phyloP scores from a whole-genome alignment of 2,329 filamentous ascomycete species.

The Dothideomycetes sp. region DNA sequence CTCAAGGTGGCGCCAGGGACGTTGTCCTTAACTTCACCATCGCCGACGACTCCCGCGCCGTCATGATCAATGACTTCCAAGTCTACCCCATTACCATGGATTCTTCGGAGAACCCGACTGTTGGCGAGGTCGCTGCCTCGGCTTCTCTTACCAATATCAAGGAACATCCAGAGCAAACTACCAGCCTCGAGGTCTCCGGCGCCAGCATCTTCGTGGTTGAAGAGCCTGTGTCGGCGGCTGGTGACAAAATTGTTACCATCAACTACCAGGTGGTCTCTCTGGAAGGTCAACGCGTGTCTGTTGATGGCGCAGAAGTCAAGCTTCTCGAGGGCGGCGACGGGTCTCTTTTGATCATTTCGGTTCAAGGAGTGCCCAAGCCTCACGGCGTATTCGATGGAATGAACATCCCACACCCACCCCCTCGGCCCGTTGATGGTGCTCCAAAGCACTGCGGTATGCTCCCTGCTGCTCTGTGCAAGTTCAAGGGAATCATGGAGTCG shows the following conservation, averaged over 20 bases:
- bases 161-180: conserved; percentile 18
- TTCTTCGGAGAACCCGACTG: conserved; percentile 2
- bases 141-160: conserved; percentile 14
- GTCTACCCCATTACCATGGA: conserved; percentile 36
- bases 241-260: conserved; percentile 42
- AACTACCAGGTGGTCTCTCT: conserved; percentile 51
- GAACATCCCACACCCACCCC: conserved; percentile 14
- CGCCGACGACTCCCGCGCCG: conserved; percentile 30
- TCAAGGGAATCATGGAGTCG: conserved; percentile 39
- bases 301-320: conserved; percentile 48
- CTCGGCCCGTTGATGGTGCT: too few relatives aligned
- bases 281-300: conserved; percentile 36
- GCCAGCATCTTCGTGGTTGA: conserved; percentile 25
- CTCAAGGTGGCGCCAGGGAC: conserved; percentile 21
- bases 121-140: conserved; percentile 16
- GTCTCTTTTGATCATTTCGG: conserved; percentile 43
- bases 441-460: conserved; percentile 25
- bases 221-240: conserved; percentile 40
- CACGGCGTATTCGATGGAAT: conserved; percentile 17
- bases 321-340: conserved; percentile 49
- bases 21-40: conserved; percentile 42
- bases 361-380: conserved; percentile 20
- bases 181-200: conserved; percentile 19
- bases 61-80: conserved; percentile 50
- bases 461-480: conserved; percentile 43